These are phyloP conservation scores for Epichloe aotearoae DNA, from an alignment of 2,329 filamentous ascomycete species.

Conservation along the genomic window DNA sequence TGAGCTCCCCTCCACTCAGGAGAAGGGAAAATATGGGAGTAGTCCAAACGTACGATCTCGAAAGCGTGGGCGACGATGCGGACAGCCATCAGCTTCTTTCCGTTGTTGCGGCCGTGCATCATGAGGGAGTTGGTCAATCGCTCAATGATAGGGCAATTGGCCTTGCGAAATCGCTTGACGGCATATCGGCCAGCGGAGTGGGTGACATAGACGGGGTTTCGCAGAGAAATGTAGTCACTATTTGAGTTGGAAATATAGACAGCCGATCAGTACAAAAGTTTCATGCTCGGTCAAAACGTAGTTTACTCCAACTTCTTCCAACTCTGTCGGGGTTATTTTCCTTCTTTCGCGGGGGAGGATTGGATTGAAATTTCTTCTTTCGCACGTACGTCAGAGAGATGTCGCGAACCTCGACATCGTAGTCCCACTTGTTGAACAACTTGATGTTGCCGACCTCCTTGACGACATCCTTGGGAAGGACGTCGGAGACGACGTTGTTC, in stretches of 20 bases:
- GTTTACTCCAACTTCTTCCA: background rate
- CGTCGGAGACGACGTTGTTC: constrained; percentile 58
- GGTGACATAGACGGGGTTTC: constrained; percentile 95
- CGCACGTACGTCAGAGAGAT: constrained; percentile 89
- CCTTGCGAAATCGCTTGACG: constrained; percentile 99
- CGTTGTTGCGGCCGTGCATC: constrained; percentile 99
- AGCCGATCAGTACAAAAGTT: constrained; percentile 18
- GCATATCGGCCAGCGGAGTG: constrained; percentile 98
- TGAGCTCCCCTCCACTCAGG: no score
- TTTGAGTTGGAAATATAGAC: constrained; percentile 12
- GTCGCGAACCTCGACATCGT: constrained; percentile 99
- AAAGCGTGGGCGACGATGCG: constrained; percentile 98
- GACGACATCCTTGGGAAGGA: constrained; percentile 87
- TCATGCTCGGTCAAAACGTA: background rate
- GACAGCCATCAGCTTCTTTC: constrained; percentile 99
- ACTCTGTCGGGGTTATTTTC: background rate
- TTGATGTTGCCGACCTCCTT: constrained; percentile 84
- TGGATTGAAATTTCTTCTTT: background rate
- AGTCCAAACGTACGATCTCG: constrained; percentile 73
- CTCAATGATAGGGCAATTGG: constrained; percentile 99
- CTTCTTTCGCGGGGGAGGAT: background rate
- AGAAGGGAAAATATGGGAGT: background rate
- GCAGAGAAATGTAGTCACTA: constrained; percentile 99
- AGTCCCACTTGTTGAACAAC: constrained; percentile 96
- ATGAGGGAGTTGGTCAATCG: constrained; percentile 99